phyloP scores from a whole-genome alignment of 768 basidiomycete species.

The Galerina sulciceps region DNA sequence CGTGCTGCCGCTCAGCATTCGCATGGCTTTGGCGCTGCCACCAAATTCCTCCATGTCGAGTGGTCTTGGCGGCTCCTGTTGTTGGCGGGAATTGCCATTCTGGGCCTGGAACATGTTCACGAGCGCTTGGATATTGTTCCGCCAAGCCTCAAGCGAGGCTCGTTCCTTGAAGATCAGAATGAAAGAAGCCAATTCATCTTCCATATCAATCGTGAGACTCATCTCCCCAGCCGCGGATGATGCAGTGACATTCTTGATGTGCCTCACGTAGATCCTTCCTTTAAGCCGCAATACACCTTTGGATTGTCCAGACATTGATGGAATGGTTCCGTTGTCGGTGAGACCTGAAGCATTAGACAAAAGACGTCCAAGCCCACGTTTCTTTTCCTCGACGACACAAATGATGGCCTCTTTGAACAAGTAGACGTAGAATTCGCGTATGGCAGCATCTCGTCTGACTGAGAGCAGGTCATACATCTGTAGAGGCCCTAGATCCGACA shows the following conservation, averaged over 20 bases:
- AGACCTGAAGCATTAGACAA: slow-evolving; percentile 66
- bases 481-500: slow-evolving; percentile 85
- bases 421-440: slow-evolving; percentile 95
- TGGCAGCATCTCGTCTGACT: slow-evolving; percentile 86
- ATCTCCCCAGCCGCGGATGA: slow-evolving; percentile 80
- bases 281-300: slow-evolving; percentile 88
- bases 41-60: slow-evolving; percentile 79
- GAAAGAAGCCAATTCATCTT: slow-evolving; percentile 95
- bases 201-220: slow-evolving; percentile 97
- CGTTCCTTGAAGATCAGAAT: slow-evolving; percentile 95
- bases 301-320: slow-evolving; percentile 39
- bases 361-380: slow-evolving; percentile 76
- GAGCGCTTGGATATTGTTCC: slow-evolving; percentile 76
- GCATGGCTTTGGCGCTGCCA: slow-evolving; percentile 73
- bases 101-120: slow-evolving; percentile 73
- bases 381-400: slow-evolving; percentile 97
- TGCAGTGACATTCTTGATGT: slow-evolving; percentile 89
- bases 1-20: slow-evolving; percentile 81
- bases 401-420: slow-evolving; percentile 98
- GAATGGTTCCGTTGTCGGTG: slow-evolving; percentile 53
- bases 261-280: slow-evolving; percentile 93
- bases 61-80: slow-evolving; percentile 38
- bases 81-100: slow-evolving; percentile 37
- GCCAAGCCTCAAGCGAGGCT: slow-evolving; percentile 89
- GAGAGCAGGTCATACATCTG: slow-evolving; percentile 92